Evolutionary conservation across 257 asterid genomes (phyloP), one percentile per base, ranked within the genome.

Genomic region (Asclepias syriaca): DNA sequence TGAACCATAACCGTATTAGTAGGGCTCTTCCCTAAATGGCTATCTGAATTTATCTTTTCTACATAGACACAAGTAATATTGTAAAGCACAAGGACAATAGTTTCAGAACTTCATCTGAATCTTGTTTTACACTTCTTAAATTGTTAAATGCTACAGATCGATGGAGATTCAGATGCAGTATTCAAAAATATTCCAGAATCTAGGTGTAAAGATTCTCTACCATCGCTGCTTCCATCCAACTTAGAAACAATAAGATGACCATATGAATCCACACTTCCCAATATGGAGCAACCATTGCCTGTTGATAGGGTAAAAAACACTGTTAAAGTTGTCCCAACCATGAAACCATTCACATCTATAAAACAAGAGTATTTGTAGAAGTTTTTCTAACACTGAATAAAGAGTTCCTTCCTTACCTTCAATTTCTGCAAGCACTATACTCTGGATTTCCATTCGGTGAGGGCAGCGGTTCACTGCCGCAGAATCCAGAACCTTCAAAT

Each of bases 251-350:
- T 88, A 74, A 91, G 89, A 72, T 88, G 89, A 34, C 98, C 98
- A 71, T 85, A 85, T 51, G 90, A 85, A 85, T 94, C 97, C 56
- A 91, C 97, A 70, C 97, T 94, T 77, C 98, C 98, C 86, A 94
- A 76, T 12, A 88, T 69, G 70, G 81, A 87, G 87, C 82, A 82
- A 77, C 78, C 88, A 80, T 57, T 78, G 69, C 87, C 96, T 87
- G 85, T 68, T 78, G 51, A 77, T 71, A 72, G 29, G 59, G 72
- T 43, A 10, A 55, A 24, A 40, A 51, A 32, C 51, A 22, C 45
- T 9, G 12, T 69, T 32, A 59, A 56, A 39, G 34, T 68, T 32
- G 61, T 40, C 34, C 48, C 16, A 19, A 3, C 6, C 27, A 50
- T 48, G n/a, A 22, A 37, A 51, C 10, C 13, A 37, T 37, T 65